Evolutionary conservation across 176 grass and related monocot species (phyloP).

Genomic region (Avena eriantha): DNA sequence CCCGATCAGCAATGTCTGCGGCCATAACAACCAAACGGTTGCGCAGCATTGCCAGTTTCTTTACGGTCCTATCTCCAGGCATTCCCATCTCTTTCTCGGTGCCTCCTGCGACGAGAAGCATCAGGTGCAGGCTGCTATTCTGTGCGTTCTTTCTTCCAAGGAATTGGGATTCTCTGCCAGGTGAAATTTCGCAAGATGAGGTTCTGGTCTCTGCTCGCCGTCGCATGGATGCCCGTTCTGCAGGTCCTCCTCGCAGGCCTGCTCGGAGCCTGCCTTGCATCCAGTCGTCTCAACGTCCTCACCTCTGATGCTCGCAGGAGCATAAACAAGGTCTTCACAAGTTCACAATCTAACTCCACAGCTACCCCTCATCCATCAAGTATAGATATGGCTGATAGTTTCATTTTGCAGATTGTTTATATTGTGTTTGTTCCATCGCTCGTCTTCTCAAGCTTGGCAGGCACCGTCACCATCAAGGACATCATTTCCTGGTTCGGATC

Average conservation of each 20-base stretch:
- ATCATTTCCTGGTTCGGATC: slow-evolving; percentile 65
- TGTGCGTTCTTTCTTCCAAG: too few relatives aligned
- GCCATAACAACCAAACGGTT: not conserved
- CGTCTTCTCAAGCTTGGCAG: slow-evolving; percentile 59
- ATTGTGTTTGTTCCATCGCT: slow-evolving; percentile 59
- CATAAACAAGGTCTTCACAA: slow-evolving; percentile 57
- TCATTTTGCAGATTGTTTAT: slow-evolving; percentile 41
- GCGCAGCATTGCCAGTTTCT: too few relatives aligned
- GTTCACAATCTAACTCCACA: not conserved
- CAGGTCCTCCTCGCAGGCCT: slow-evolving; percentile 57
- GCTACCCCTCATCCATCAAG: too few relatives aligned
- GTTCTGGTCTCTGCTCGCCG: slow-evolving; percentile 53
- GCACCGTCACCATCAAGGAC: slow-evolving; percentile 65
- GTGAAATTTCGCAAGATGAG: slow-evolving; percentile 33
- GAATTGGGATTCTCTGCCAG: not conserved
- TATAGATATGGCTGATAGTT: too few relatives aligned
- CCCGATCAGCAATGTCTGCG: not conserved
- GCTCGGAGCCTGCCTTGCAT: slow-evolving; percentile 53
- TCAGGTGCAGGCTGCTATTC: too few relatives aligned
- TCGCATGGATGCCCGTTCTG: slow-evolving; percentile 56
- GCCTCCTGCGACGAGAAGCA: too few relatives aligned
- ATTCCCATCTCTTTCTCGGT: not conserved
- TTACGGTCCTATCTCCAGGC: too few relatives aligned
- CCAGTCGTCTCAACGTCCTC: slow-evolving; percentile 44
- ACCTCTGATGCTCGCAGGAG: slow-evolving; percentile 41